Evolutionary conservation across 768 basidiomycete species (phyloP).

Genomic region (Pleurotus salmoneostramineus): DNA sequence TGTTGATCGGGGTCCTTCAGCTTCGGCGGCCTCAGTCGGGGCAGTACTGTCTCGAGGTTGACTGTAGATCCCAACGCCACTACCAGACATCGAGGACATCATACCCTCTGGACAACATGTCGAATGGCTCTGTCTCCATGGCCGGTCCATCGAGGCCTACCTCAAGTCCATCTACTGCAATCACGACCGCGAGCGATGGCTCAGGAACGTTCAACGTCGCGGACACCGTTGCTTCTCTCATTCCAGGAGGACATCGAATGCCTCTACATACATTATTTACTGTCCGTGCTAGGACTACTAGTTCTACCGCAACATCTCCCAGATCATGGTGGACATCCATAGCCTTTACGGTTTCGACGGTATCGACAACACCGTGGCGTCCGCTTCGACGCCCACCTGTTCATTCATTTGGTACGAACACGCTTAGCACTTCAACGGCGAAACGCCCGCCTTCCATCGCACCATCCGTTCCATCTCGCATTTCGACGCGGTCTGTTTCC

Average conservation of each 20-base stretch:
- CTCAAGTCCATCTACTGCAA: constrained; percentile 11
- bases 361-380: constrained; percentile 3
- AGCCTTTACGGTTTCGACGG: constrained; percentile 8
- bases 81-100: too few relatives aligned
- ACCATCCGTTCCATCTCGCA: constrained; percentile 10
- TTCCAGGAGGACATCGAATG: constrained; percentile 26
- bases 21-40: constrained; percentile 38
- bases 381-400: constrained; percentile 24
- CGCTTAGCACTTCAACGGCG: constrained; percentile 21
- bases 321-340: constrained; percentile 27
- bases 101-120: too few relatives aligned
- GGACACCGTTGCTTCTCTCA: constrained; percentile 25
- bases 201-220: constrained; percentile 45
- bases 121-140: constrained; percentile 43
- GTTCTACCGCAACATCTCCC: too few relatives aligned
- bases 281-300: too few relatives aligned
- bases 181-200: constrained; percentile 26
- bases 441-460: constrained; percentile 17
- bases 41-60: constrained; percentile 30
- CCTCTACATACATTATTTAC: too few relatives aligned
- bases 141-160: constrained; percentile 12
- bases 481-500: constrained; percentile 6
- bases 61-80: neutral
- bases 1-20: constrained; percentile 12
- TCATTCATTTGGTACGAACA: constrained; percentile 24